Base-by-base conservation (phyloP, 1,139 yeast genomes). In the Kluyveromyces sp. region DNA sequence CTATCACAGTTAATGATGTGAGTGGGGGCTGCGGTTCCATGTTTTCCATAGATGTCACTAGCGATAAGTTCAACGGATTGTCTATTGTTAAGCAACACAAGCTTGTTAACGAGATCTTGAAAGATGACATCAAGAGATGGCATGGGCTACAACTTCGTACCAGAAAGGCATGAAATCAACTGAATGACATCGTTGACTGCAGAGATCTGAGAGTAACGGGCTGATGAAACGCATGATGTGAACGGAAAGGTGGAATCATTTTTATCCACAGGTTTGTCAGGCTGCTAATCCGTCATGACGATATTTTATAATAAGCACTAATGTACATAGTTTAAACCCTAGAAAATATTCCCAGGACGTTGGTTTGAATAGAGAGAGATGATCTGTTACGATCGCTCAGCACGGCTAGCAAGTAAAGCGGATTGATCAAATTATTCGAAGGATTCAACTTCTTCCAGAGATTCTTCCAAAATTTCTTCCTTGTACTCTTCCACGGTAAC, bases 21-120 rank as follows among this genome's bases (percentile, higher is more conserved):
- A 81, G 94, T 20, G 97, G 88, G 18, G 98, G 99, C 0, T 94
- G 98, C 67, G 99, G 99, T 0, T 88, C 96, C 3, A 92, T 92
- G 97, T 94, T 87, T 67, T 88, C 95, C 38, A 92, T 92, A 42
- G 70, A 75, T 48, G 77, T 94, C 18, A 84, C 80, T 34, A 82
- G 95, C 46, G 71, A 70, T 1, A 70, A 77, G 57, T 92, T 92
- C 66, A 78, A 83, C 54, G 95, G 95, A 0, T 61, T 85, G 36
- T 70, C 86, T 2, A 85, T 86, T 80, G 74, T 92, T 51, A 88
- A 88, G 60, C 99, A 92, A 64, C 98, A 92, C 60, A 74, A 95
- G 49, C 65, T 89, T 57, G 97, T 92, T 19, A 92, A 92, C 65
- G 78, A 78, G 45, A 71, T 81, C 3, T 70, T 92, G 54, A 81